Base-by-base conservation (phyloP, 106 monocot species). In the Acorus gramineus region DNA sequence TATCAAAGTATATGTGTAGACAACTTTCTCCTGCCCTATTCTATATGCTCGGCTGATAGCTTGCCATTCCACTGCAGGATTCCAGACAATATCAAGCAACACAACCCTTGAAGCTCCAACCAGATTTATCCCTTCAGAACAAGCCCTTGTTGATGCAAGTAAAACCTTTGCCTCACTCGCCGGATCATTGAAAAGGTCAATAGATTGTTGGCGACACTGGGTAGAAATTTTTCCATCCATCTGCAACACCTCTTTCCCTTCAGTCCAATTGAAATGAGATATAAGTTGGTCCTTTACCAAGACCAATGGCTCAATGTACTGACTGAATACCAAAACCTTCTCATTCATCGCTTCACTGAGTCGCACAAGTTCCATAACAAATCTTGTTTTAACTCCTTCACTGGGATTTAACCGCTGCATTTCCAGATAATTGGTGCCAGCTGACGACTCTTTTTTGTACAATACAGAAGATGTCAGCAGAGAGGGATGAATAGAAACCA, bases 81-180 rank as follows among this genome's bases (percentile, higher is more conserved):
- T 93, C 93, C 89, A 89, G 10, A 83, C 78, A 51, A 89, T 76
- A 68, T 93, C 89, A 8, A 93, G 71, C 11, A 93, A 69, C 50
- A 93, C 65, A 11, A 93, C 79, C 66, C 93, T 71, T 11, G 93
- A 93, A 62, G 89, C 89, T 2, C 89, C 89, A 2, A 69, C 76
- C 11, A 93, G 72, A 50, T 68, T 74, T 47, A 93, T 93, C 7
- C 93, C 93, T 70, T 93, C 93, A 59, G 66, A 71, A 42, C 89
- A 93, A 11, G 93, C 85, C 64, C 53, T 89, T 3, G 78, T 93
- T 13, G 85, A 89, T 42, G 85, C 93, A 44, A 93, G 85, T 4
- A 93, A 61, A 3, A 93, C 80, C 57, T 65, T 86, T 53, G 73
- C 83, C 10, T 79, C 52, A 52, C 86, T 77, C 10, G 59, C 55